These are phyloP conservation scores for Ormosia semicastrata DNA, from an alignment of 306 rosid species.

Conservation along the genomic window DNA sequence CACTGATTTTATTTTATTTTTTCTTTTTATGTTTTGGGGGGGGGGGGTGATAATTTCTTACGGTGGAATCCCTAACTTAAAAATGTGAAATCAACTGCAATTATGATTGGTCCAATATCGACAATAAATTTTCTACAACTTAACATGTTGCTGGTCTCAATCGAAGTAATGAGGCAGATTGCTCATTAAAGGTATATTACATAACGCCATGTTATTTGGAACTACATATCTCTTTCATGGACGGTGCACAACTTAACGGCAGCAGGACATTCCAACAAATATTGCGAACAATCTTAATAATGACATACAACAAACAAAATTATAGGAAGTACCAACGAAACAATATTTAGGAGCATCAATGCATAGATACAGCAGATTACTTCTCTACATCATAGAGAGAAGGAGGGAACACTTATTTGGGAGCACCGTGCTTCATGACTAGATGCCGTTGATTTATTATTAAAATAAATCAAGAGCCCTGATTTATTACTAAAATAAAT, in stretches of 20 bases:
- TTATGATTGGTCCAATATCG: neutral
- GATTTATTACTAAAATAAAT: too few relatives aligned
- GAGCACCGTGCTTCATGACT: too few relatives aligned
- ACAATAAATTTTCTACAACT: neutral
- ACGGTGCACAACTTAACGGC: constrained; percentile 18
- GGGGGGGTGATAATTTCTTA: neutral
- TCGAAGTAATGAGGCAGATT: constrained; percentile 21
- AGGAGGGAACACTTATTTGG: neutral
- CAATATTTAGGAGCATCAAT: neutral
- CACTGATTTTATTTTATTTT: neutral
- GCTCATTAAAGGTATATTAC: constrained; percentile 22
- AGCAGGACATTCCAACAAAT: constrained; percentile 21
- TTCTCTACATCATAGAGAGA: neutral
- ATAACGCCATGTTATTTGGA: constrained; percentile 26
- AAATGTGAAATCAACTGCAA: neutral
- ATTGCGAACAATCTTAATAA: constrained; percentile 16
- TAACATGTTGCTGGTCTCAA: constrained; percentile 20
- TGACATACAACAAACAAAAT: constrained; percentile 11
- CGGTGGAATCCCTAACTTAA: neutral
- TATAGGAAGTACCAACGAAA: neutral
- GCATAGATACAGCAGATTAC: neutral
- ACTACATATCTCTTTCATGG: constrained; percentile 25
- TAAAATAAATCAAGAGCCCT: too few relatives aligned
- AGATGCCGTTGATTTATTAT: too few relatives aligned
- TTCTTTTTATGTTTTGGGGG: too few relatives aligned